These are phyloP conservation scores for Tetradesmus lagerheimii DNA, from an alignment of 139 green algal genomes.

Conservation along the genomic window DNA sequence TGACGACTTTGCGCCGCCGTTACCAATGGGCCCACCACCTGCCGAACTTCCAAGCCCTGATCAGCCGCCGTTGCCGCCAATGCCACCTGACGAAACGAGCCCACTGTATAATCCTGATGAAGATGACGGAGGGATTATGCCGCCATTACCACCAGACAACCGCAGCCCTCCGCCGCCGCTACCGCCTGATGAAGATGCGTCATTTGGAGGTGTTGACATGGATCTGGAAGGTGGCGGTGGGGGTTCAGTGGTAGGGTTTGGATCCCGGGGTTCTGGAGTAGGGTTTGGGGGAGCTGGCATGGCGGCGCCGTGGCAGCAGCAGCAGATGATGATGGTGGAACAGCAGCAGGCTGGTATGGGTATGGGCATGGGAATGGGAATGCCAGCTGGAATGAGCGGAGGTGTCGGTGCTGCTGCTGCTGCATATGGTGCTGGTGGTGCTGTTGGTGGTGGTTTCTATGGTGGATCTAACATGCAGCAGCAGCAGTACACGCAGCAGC, in stretches of 20 bases:
- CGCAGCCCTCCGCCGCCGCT: constrained; percentile 1
- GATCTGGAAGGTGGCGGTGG: neutral
- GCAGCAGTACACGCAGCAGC: neutral
- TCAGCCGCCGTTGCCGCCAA: neutral
- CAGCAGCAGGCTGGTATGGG: neutral
- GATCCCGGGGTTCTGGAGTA: neutral
- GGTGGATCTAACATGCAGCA: neutral
- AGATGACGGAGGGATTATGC: neutral
- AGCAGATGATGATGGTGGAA: neutral
- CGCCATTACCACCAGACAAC: neutral
- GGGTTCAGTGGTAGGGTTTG: neutral
- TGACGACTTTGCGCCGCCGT: neutral
- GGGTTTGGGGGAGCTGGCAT: neutral
- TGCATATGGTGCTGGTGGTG: neutral
- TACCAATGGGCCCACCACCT: neutral
- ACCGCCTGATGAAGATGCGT: neutral
- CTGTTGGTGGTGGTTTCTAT: neutral
- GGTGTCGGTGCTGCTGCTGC: neutral
- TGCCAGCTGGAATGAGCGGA: neutral
- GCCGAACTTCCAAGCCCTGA: neutral
- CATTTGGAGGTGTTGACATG: neutral
- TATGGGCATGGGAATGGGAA: neutral
- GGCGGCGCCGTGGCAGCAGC: neutral
- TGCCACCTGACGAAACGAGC: neutral
- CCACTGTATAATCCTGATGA: constrained; percentile 12